Evolutionary conservation across 371 early-diverging fungal species (phyloP).

Genomic region (Fennellomyces sp.): DNA sequence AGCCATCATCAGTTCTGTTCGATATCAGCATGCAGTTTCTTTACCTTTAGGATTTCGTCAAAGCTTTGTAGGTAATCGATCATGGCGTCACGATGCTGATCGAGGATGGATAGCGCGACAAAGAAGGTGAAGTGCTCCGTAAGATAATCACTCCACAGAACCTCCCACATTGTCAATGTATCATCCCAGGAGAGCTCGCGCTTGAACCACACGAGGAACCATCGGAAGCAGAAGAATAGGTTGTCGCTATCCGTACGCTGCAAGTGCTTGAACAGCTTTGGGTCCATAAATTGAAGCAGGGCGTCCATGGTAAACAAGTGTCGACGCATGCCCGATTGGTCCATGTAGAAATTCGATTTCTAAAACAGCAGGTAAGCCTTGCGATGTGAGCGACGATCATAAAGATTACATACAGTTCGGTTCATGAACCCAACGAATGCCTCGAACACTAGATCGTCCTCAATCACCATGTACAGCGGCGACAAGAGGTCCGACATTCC

Average conservation of each 20-base stretch:
- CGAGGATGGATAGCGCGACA: slow-evolving; percentile 88
- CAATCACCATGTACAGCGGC: slow-evolving; percentile 83
- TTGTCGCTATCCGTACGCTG: slow-evolving; percentile 79
- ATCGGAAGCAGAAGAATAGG: slow-evolving; percentile 93
- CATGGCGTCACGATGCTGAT: slow-evolving; percentile 79
- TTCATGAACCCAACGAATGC: slow-evolving; percentile 90
- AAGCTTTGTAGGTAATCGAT: slow-evolving; percentile 79
- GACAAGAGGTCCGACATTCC: slow-evolving; percentile 96
- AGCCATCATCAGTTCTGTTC: not conserved
- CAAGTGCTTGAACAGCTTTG: slow-evolving; percentile 77
- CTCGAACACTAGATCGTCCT: slow-evolving; percentile 89
- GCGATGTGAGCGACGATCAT: not conserved
- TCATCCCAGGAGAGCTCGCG: slow-evolving; percentile 91
- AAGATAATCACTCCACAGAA: slow-evolving; percentile 84
- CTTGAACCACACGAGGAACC: slow-evolving; percentile 94
- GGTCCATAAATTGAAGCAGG: slow-evolving; percentile 84
- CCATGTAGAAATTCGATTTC: slow-evolving; percentile 78
- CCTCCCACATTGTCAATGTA: slow-evolving; percentile 84
- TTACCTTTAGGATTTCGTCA: slow-evolving; percentile 91
- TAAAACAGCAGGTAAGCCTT: slow-evolving; percentile 8
- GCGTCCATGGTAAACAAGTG: slow-evolving; percentile 79
- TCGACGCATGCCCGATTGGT: slow-evolving; percentile 90
- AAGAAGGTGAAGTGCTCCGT: slow-evolving; percentile 83
- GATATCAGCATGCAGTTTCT: not conserved
- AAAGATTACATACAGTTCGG: slow-evolving; percentile 62